A percentile compares a stretch with the other conserved stretches of the same genome.
Evolutionary conservation across 345 rosid species (phyloP).

Genomic region (Pugionium cornutum): DNA sequence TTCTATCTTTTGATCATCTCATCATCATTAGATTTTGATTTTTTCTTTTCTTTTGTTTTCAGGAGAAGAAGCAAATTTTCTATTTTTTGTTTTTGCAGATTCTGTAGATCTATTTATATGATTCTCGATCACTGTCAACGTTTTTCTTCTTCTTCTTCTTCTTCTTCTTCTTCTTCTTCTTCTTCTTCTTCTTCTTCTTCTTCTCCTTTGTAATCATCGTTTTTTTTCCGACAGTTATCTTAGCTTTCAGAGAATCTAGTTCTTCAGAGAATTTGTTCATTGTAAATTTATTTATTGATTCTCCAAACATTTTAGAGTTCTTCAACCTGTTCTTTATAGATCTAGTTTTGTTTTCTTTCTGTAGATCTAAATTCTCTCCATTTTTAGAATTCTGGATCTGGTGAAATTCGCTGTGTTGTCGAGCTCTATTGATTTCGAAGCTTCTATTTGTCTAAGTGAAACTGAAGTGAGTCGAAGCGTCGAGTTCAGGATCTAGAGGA

Average conservation of each 20-base stretch:
- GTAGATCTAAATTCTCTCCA: slow-evolving; percentile 6
- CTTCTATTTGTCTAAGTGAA: not conserved
- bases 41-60: not conserved
- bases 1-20: slow-evolving; percentile 31
- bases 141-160: slow-evolving; percentile 17
- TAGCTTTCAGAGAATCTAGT: slow-evolving; percentile 10
- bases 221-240: slow-evolving; percentile 30
- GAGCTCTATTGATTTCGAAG: too few species aligned
- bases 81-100: slow-evolving; percentile 31
- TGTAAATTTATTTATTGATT: not conserved
- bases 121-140: slow-evolving; percentile 35
- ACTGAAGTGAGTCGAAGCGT: too few species aligned
- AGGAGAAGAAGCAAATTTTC: slow-evolving; percentile 23
- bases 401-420: not conserved
- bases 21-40: slow-evolving; percentile 40
- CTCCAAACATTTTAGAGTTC: slow-evolving; percentile 31
- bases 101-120: slow-evolving; percentile 42
- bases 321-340: slow-evolving; percentile 5
- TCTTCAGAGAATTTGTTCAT: slow-evolving; percentile 19
- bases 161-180: slow-evolving; percentile 22
- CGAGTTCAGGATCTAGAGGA: too few species aligned
- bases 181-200: too few species aligned
- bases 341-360: not conserved
- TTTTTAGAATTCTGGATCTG: not conserved
- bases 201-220: slow-evolving; percentile 29